These are phyloP conservation scores for Podochytrium sp. DNA, from an alignment of 192 early-diverging fungal genomes.

Conservation along the genomic window DNA sequence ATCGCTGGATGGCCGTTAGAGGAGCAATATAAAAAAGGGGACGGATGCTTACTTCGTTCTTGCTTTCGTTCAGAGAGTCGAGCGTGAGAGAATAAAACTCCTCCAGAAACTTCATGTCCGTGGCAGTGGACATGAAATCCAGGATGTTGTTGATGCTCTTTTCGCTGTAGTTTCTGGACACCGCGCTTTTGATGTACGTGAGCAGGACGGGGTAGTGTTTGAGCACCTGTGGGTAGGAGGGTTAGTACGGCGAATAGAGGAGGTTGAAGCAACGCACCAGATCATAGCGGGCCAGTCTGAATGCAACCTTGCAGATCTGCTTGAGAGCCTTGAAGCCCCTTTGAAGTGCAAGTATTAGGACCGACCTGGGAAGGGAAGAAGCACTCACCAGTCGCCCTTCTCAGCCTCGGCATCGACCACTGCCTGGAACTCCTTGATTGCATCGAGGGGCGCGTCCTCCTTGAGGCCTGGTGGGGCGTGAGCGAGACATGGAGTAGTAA, in stretches of 20 bases:
- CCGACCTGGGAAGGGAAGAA: background rate
- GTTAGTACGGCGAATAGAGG: background rate
- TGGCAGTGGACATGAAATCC: constrained; percentile 75
- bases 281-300: constrained; percentile 66
- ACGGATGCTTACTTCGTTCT: constrained; percentile 70
- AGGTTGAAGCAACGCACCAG: constrained; percentile 47
- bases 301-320: constrained; percentile 83
- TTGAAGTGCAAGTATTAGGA: no score
- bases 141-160: constrained; percentile 91
- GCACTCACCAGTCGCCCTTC: constrained; percentile 79
- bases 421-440: constrained; percentile 74
- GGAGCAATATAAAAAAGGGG: background rate
- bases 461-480: constrained; percentile 75
- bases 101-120: constrained; percentile 83
- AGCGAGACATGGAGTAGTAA: constrained; percentile 6
- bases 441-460: constrained; percentile 74
- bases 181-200: constrained; percentile 74
- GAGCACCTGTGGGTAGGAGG: constrained; percentile 58
- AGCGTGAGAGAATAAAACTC: constrained; percentile 81
- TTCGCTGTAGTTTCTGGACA: constrained; percentile 85
- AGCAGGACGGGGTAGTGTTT: constrained; percentile 75
- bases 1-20: constrained; percentile 49
- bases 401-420: constrained; percentile 81
- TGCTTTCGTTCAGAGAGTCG: constrained; percentile 70
- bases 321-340: constrained; percentile 92